phyloP scores from a whole-genome alignment of 2,329 filamentous ascomycete species.

The Hypoxylon sp. region DNA sequence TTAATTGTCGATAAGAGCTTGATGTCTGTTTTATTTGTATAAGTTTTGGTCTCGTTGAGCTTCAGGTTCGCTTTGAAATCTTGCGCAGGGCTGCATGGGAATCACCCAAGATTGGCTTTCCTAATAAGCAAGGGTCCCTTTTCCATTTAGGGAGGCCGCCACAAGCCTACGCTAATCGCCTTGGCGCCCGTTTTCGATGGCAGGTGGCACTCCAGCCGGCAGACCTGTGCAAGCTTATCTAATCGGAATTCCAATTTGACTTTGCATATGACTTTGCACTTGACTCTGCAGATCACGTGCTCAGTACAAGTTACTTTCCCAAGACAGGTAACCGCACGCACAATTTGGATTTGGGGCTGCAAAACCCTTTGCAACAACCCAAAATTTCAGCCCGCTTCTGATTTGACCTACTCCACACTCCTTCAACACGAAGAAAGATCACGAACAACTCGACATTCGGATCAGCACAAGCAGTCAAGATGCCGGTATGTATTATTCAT shows the following conservation, averaged over 20 bases:
- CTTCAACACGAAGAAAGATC: slow-evolving; percentile 45
- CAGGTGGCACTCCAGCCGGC: slow-evolving; percentile 29
- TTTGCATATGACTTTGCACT: neutral
- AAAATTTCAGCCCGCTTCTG: slow-evolving; percentile 47
- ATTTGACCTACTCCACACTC: slow-evolving; percentile 48
- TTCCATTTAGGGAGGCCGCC: slow-evolving; percentile 39
- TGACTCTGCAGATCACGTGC: slow-evolving; percentile 19
- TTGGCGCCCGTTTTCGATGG: slow-evolving; percentile 41
- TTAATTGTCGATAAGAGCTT: slow-evolving; percentile 19
- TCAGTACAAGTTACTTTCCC: neutral
- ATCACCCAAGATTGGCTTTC: slow-evolving; percentile 38
- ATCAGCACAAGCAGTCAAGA: slow-evolving; percentile 57
- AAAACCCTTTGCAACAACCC: slow-evolving; percentile 51
- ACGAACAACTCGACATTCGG: slow-evolving; percentile 55
- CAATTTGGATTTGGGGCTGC: slow-evolving; percentile 50
- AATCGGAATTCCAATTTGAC: slow-evolving; percentile 26
- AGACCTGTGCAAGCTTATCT: slow-evolving; percentile 34
- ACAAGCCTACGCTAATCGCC: slow-evolving; percentile 34
- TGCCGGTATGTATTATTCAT: slow-evolving; percentile 55
- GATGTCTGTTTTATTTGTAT: slow-evolving; percentile 23
- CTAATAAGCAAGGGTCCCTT: slow-evolving; percentile 43
- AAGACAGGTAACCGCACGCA: slow-evolving; percentile 38
- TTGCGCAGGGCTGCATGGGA: slow-evolving; percentile 28
- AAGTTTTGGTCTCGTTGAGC: slow-evolving; percentile 14
- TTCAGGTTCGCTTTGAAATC: slow-evolving; percentile 37